Evolutionary conservation across 768 basidiomycete genomes (phyloP).

Genomic region (Rhodocollybia butyracea): DNA sequence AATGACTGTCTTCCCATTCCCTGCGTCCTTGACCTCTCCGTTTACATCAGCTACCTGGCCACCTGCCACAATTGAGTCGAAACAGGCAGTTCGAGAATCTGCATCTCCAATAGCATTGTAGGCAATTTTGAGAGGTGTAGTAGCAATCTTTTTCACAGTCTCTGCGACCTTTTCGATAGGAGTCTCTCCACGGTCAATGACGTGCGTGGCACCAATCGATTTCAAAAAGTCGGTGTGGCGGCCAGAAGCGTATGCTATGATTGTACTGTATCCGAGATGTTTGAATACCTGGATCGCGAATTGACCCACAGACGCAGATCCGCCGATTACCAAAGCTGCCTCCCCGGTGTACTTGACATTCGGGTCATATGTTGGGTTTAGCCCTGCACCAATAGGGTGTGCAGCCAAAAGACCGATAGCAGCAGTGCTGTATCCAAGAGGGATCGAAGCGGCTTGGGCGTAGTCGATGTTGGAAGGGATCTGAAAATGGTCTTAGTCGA

Average conservation of each 20-base stretch:
- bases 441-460: conserved; percentile 47
- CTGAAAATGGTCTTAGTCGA: conserved; percentile 38
- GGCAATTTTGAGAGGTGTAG: background rate
- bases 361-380: conserved; percentile 35
- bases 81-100: background rate
- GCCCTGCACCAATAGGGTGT: conserved; percentile 34
- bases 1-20: background rate
- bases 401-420: conserved; percentile 45
- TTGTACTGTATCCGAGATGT: conserved; percentile 9
- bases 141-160: background rate
- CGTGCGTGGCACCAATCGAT: conserved; percentile 35
- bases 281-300: conserved; percentile 14
- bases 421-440: conserved; percentile 46
- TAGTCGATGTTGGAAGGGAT: conserved; percentile 45
- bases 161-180: background rate
- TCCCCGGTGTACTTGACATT: conserved; percentile 38
- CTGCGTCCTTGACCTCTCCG: background rate
- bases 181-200: conserved; percentile 26
- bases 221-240: conserved; percentile 27
- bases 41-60: conserved; percentile 1
- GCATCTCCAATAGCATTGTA: background rate
- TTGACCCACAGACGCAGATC: conserved; percentile 48
- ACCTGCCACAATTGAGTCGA: background rate
- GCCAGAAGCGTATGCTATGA: conserved; percentile 35
- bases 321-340: conserved; percentile 47